Base-by-base conservation (phyloP, 2,329 filamentous ascomycete genomes). In the Pseudogymnoascus sp. region DNA sequence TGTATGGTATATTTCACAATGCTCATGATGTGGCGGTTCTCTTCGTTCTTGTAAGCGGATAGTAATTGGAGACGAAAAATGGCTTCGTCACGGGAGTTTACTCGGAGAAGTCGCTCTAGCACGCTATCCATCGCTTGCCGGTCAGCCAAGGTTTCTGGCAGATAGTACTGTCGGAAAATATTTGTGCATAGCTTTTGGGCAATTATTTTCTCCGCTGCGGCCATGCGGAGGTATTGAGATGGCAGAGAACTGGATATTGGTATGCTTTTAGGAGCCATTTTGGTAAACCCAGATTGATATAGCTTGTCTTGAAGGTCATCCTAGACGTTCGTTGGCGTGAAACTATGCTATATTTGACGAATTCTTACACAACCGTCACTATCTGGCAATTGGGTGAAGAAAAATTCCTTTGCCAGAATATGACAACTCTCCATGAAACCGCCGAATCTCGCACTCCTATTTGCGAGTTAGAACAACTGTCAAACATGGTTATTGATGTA, bases 151-250 rank as follows among this genome's bases (percentile, higher is more conserved):
- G 60, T 41, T 61, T 61, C 60, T 14, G 53, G 62, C n/a, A 63
- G 37, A 35, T 63, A 63, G 31, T 60, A 63, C 50, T 43, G 62
- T 22, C 38, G 53, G 24, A 63, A 63, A 14, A 63, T 61, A 24
- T 61, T 61, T n/a, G 31, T 40, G 37, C 53, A 63, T 50, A 63
- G 28, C 35, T 46, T 60, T 6, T 61, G 33, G 3, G 62, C 62
- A 35, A 63, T 61, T 31, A 63, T 60, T 40, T 63, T 63, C 56
- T 63, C 53, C n/a, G 62, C 62, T 12, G 56, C 62, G 16, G 62
- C 62, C 56, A 61, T 63, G 2, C 62, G n/a, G 12, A 63, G 24
- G 38, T 41, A 63, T 46, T 63, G 62, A 61, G 62, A 63, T 24
- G 37, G 35, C 16, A 46, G 14, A 1, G 53, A 60, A 37, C 61